These are phyloP conservation scores for Solanum neorickii DNA, from an alignment of 257 asterid genomes.

Conservation along the genomic window DNA sequence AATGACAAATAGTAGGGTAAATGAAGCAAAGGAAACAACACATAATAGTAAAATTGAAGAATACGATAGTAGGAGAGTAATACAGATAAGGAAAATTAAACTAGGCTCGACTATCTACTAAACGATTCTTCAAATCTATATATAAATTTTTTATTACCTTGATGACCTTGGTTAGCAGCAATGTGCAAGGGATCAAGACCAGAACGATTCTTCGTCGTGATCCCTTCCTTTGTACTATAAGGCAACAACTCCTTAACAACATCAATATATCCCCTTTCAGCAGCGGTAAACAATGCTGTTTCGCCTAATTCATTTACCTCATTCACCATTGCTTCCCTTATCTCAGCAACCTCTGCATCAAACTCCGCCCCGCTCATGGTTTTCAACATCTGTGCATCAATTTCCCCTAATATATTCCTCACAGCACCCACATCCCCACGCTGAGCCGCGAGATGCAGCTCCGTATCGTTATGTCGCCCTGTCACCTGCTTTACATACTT, in stretches of 20 bases:
- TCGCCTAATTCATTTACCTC: conserved; percentile 60
- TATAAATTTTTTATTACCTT: conserved; percentile 15
- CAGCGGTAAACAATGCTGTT: conserved; percentile 41
- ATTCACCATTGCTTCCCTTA: conserved; percentile 44
- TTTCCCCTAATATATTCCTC: conserved; percentile 57
- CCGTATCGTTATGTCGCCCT: conserved; percentile 84
- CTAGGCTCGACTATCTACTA: neutral
- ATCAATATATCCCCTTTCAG: conserved; percentile 36
- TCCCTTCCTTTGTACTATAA: conserved; percentile 34
- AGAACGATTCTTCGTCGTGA: conserved; percentile 32
- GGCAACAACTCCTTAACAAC: conserved; percentile 38
- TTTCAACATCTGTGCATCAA: conserved; percentile 49
- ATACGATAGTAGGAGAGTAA: neutral
- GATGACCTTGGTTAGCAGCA: conserved; percentile 55
- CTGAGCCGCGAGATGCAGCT: conserved; percentile 81
- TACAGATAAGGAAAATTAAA: neutral
- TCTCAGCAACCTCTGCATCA: conserved; percentile 45
- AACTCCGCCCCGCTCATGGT: conserved; percentile 43
- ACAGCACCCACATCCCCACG: conserved; percentile 64
- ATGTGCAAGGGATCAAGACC: conserved; percentile 49
- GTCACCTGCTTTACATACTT: conserved; percentile 92
- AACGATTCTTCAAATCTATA: neutral
- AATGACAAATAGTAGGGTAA: neutral
- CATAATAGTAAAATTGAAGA: no score
- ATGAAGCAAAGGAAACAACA: neutral